These are phyloP conservation scores for Nannizzia gypsea DNA, from an alignment of 2,329 filamentous ascomycete genomes.

Conservation along the genomic window DNA sequence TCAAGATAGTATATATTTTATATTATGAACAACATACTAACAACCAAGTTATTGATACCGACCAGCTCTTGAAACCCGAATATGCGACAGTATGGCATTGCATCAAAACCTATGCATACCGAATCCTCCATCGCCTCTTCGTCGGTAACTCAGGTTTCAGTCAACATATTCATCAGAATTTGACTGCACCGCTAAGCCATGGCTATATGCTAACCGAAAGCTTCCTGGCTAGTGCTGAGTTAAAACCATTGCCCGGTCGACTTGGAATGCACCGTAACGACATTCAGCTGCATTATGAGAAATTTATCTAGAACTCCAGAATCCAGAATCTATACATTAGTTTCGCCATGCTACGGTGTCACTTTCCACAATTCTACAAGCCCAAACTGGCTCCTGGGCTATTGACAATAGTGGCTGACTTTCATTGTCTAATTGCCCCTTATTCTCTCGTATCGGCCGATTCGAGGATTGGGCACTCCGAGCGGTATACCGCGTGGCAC, in stretches of 20 bases:
- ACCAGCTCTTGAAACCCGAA: constrained; percentile 10
- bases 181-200: constrained; percentile 6
- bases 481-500: constrained; percentile 15
- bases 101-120: constrained; percentile 9
- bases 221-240: constrained; percentile 4
- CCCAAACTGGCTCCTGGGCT: constrained; percentile 17
- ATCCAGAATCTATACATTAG: constrained; percentile 14
- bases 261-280: constrained; percentile 10
- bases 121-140: constrained; percentile 4
- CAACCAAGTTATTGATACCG: not conserved
- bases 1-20: no score
- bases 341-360: constrained; percentile 14
- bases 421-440: constrained; percentile 16
- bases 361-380: constrained; percentile 11
- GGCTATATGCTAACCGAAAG: constrained; percentile 14
- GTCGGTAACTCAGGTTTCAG: not conserved
- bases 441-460: constrained; percentile 14
- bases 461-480: constrained; percentile 19
- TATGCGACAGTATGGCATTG: constrained; percentile 9
- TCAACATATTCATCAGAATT: constrained; percentile 9
- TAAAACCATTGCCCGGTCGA: constrained; percentile 8
- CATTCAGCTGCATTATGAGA: constrained; percentile 3
- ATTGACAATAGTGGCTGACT: constrained; percentile 16
- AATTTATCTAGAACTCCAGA: not conserved
- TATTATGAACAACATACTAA: not conserved